A percentile compares a stretch with the other conserved stretches of the same genome.
Evolutionary conservation across 352 stramenopile genomes (phyloP).

Genomic region (Phytophthora sojae): DNA sequence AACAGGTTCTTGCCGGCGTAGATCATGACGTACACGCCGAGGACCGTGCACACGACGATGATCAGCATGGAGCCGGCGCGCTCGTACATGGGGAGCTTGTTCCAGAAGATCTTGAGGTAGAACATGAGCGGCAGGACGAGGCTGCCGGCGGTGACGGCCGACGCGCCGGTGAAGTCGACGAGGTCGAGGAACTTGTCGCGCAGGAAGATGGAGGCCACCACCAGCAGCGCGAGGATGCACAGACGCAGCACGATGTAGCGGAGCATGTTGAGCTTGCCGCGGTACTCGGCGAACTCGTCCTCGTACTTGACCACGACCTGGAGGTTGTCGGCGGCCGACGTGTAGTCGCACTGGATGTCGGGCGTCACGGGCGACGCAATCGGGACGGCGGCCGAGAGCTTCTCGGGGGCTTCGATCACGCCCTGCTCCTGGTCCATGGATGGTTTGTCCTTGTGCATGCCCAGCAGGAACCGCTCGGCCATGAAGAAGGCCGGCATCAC

Average conservation of each 20-base stretch:
- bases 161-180: constrained; percentile 58
- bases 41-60: constrained; percentile 40
- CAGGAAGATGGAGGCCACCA: constrained; percentile 46
- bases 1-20: constrained; percentile 51
- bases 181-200: constrained; percentile 57
- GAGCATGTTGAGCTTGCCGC: constrained; percentile 34
- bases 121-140: constrained; percentile 53
- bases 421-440: constrained; percentile 21
- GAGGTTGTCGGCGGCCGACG: not conserved
- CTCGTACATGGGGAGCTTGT: constrained; percentile 51
- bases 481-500: constrained; percentile 53
- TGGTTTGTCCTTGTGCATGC: constrained; percentile 43
- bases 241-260: constrained; percentile 47
- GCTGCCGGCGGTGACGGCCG: constrained; percentile 44
- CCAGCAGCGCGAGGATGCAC: constrained; percentile 42
- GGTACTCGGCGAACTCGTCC: constrained; percentile 44
- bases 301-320: constrained; percentile 25
- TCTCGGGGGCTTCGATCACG: constrained; percentile 22
- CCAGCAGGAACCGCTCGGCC: constrained; percentile 48
- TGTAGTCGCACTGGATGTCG: constrained; percentile 30
- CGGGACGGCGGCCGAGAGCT: constrained; percentile 22
- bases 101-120: constrained; percentile 61
- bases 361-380: constrained; percentile 14
- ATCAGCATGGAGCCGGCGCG: constrained; percentile 43
- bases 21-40: constrained; percentile 54